Evolutionary conservation across 768 basidiomycete genomes (phyloP).

Genomic region (Boletus eberwhitei): DNA sequence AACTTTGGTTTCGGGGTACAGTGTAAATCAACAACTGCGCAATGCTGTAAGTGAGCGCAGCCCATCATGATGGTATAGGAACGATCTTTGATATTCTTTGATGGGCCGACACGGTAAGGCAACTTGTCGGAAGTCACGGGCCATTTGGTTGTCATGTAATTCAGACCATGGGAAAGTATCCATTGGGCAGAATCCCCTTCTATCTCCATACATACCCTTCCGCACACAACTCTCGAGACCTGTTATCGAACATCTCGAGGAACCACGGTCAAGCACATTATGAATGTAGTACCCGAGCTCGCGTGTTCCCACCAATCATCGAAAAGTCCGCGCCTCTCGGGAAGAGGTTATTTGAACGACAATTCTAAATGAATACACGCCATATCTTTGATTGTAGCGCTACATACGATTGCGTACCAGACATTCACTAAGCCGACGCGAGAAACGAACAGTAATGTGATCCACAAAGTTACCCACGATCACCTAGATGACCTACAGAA

Average conservation of each 20-base stretch:
- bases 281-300: neutral
- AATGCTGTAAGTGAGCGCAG: neutral
- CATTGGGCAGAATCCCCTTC: no score
- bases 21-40: neutral
- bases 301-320: neutral
- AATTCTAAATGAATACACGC: constrained; percentile 2
- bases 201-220: no score
- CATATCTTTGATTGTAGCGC: neutral
- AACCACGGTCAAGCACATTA: neutral
- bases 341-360: neutral
- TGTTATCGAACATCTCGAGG: neutral
- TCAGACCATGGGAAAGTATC: neutral
- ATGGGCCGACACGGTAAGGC: neutral
- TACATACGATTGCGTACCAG: neutral
- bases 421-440: neutral
- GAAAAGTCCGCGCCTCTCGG: neutral
- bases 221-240: no score
- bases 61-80: neutral
- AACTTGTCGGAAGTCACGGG: neutral
- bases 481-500: constrained; percentile 41
- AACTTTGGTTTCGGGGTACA: neutral
- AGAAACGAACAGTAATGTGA: neutral
- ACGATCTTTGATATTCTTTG: neutral
- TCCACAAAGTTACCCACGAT: neutral
- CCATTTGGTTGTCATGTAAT: neutral